These are phyloP conservation scores for Beauveria caledonica DNA, from an alignment of 2,329 filamentous ascomycete species.

Conservation along the genomic window DNA sequence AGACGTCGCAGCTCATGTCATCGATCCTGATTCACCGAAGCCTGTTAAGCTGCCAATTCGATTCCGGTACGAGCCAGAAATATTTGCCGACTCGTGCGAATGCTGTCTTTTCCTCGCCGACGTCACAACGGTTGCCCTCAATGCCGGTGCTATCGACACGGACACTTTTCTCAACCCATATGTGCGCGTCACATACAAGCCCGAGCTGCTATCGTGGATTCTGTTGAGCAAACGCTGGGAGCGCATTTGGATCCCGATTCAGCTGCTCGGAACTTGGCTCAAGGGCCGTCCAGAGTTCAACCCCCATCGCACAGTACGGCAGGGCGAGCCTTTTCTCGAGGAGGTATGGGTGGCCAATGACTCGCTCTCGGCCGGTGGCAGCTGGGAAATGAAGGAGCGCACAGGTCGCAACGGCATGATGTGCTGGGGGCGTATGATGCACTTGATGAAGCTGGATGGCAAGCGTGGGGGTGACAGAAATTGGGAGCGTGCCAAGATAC, in stretches of 20 bases:
- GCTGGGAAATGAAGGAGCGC: slow-evolving; percentile 35
- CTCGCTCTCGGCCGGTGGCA: slow-evolving; percentile 12
- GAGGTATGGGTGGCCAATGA: slow-evolving; percentile 36
- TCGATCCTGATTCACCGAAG: slow-evolving; percentile 25
- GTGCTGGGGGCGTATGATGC: slow-evolving; percentile 46
- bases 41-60: slow-evolving; percentile 33
- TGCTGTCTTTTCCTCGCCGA: slow-evolving; percentile 52
- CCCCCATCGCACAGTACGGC: slow-evolving; percentile 48
- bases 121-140: slow-evolving; percentile 30
- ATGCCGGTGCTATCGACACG: slow-evolving; percentile 32
- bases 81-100: slow-evolving; percentile 56
- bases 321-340: slow-evolving; percentile 46
- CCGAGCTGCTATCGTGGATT: slow-evolving; percentile 49
- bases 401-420: slow-evolving; percentile 43
- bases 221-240: slow-evolving; percentile 56
- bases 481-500: slow-evolving; percentile 4
- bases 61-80: slow-evolving; percentile 50
- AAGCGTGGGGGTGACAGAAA: slow-evolving; percentile 12
- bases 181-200: slow-evolving; percentile 61
- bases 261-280: slow-evolving; percentile 48
- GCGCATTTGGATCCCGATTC: slow-evolving; percentile 50
- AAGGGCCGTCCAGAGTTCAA: slow-evolving; percentile 52
- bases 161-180: slow-evolving; percentile 70
- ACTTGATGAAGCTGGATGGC: slow-evolving; percentile 21
- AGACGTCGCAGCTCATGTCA: slow-evolving; percentile 24